Conservation (phyloP, 768 basidiomycete species). For the Austroboletus eburneus region DNA sequence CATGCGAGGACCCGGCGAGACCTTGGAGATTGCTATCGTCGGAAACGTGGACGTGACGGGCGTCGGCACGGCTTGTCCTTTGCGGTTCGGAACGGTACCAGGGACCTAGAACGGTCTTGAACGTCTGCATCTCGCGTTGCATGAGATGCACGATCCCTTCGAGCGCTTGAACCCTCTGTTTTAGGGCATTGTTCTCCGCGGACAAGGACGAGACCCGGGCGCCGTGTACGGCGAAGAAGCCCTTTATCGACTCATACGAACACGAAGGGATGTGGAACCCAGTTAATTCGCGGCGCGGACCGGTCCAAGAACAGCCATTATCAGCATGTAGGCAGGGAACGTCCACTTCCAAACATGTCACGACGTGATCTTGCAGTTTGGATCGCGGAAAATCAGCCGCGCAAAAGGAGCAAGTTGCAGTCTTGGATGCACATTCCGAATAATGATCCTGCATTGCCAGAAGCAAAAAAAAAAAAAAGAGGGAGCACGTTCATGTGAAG, state of each 20-base stretch:
- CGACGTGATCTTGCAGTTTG: constrained; percentile 32
- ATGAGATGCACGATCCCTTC: constrained; percentile 51
- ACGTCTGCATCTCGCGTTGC: constrained; percentile 52
- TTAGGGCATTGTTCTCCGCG: constrained; percentile 64
- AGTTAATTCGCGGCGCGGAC: constrained; percentile 35
- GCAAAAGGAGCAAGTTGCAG: constrained; percentile 41
- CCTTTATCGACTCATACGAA: constrained; percentile 58
- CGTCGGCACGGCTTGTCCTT: constrained; percentile 15
- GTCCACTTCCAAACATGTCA: constrained; percentile 36
- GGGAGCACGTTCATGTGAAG: constrained; percentile 4
- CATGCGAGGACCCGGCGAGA: constrained; percentile 16
- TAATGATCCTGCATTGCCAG: constrained; percentile 34
- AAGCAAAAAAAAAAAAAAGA: neutral
- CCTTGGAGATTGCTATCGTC: constrained; percentile 10
- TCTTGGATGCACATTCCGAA: constrained; percentile 35
- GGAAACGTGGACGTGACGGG: constrained; percentile 7
- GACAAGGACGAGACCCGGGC: constrained; percentile 40
- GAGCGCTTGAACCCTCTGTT: constrained; percentile 52
- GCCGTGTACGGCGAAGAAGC: constrained; percentile 48
- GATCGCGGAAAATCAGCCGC: constrained; percentile 33
- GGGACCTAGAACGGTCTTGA: constrained; percentile 60
- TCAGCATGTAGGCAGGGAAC: constrained; percentile 44
- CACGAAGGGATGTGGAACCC: constrained; percentile 41
- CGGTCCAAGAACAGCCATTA: constrained; percentile 54
- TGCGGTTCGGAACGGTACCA: constrained; percentile 47